Evolutionary conservation across 371 early-diverging fungal genomes (phyloP), one percentile per base, ranked within the genome.

Genomic region (Rhizopus stolonifer): DNA sequence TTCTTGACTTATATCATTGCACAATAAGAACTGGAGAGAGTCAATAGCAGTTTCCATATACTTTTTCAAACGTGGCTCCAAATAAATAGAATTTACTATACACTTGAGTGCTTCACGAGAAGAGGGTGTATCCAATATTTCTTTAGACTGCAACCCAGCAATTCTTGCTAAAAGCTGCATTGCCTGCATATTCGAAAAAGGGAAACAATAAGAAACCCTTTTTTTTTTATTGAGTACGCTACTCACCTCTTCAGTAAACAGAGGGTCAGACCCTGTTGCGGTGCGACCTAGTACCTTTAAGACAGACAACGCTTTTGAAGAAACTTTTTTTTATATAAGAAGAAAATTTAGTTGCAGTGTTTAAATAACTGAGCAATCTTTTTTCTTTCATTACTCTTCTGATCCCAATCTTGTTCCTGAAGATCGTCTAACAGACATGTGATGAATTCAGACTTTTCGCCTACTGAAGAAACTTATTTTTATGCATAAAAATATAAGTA

Each of bases 61-160:
- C 0, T 58, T 56, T 36, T 79, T 77, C 1, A 76, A 70, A 2
- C 58, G 31, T 2, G 70, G 70, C 0, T 77, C 65, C 14, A 85
- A 67, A 4, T 79, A 60, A 11, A 83, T 69, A 17, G 77, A 70
- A 42, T 85, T 85, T 0, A 81, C 77, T 8, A 85, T 67, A 33
- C 83, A 83, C 36, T 81, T 85, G 1, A 83, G 54, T 1, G 83
- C 79, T 58, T 83, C 84, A 33, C 69, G 63, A 15, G 70, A 53
- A 2, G 54, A 52, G 4, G 45, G 15, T 9, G 67, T 70, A 34
- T 77, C 77, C 13, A 21, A 24, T 15, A 46, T 14, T 31, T 52
- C 17, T 17, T 48, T 21, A n/a, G 48, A 32, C 25, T 54, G 22
- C 5, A 74, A 40, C 11, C 67, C 67, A 44, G 65, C 69, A 17